These are phyloP conservation scores for Pyrenopolyporus hunteri DNA, from an alignment of 495 filamentous ascomycete genomes.

Conservation along the genomic window DNA sequence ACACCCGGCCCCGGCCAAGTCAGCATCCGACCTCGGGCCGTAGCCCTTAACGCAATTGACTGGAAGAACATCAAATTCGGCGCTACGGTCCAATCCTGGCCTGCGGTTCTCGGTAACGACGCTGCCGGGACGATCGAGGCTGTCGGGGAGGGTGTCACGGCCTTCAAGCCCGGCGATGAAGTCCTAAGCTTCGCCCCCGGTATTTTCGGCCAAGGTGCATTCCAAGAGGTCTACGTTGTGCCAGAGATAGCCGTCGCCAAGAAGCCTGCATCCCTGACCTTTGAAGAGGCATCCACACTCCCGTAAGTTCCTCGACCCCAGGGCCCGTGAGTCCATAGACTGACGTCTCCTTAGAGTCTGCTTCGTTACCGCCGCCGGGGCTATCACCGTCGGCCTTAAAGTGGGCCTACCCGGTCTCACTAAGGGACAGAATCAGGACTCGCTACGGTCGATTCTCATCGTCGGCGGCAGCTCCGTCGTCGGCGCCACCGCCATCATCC, in stretches of 20 bases:
- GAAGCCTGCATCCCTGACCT: slow-evolving; percentile 46
- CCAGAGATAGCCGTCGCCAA: slow-evolving; percentile 46
- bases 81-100: slow-evolving; percentile 42
- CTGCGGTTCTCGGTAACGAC: slow-evolving; percentile 48
- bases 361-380: slow-evolving; percentile 48
- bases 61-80: slow-evolving; percentile 47
- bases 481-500: slow-evolving; percentile 49
- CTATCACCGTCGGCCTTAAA: slow-evolving; percentile 39
- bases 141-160: slow-evolving; percentile 37
- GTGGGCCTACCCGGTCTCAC: slow-evolving; percentile 44
- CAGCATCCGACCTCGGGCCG: slow-evolving; percentile 43
- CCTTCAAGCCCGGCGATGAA: slow-evolving; percentile 47
- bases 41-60: slow-evolving; percentile 50
- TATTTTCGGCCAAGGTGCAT: slow-evolving; percentile 42
- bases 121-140: slow-evolving; percentile 47
- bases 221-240: slow-evolving; percentile 48
- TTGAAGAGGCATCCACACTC: slow-evolving; percentile 52
- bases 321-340: not conserved
- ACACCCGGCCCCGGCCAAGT: slow-evolving; percentile 42
- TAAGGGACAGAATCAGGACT: slow-evolving; percentile 7
- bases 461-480: slow-evolving; percentile 53
- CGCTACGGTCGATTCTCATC: slow-evolving; percentile 46
- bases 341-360: slow-evolving; percentile 38
- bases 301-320: slow-evolving; percentile 38
- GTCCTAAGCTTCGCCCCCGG: slow-evolving; percentile 41